A percentile compares a stretch with the other conserved stretches of the same genome.
phyloP scores from a whole-genome alignment of 2,329 filamentous ascomycete species.

The Talaromyces sp. region DNA sequence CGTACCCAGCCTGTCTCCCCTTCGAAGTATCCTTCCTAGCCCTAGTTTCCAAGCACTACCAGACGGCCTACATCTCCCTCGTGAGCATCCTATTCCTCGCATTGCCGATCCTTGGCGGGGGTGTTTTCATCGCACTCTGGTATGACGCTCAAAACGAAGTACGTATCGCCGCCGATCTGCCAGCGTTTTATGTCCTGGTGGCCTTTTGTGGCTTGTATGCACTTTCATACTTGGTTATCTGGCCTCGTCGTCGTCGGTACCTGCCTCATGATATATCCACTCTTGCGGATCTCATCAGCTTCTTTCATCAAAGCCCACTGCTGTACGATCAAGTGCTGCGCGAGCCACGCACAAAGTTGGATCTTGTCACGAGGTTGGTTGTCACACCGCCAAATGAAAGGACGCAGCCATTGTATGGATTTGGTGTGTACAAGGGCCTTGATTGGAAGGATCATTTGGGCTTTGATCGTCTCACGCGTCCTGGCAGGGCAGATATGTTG shows the following conservation, averaged over 20 bases:
- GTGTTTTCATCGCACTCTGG: conserved; percentile 59
- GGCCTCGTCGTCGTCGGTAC: conserved; percentile 57
- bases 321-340: conserved; percentile 68
- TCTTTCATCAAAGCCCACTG: conserved; percentile 67
- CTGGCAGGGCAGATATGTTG: conserved; percentile 40
- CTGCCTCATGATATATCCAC: conserved; percentile 69
- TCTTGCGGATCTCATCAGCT: conserved; percentile 71
- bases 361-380: conserved; percentile 65
- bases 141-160: conserved; percentile 44
- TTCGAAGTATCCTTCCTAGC: conserved; percentile 50
- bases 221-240: conserved; percentile 55
- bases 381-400: conserved; percentile 41
- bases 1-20: conserved; percentile 53
- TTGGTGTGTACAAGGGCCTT: conserved; percentile 53
- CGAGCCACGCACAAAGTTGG: conserved; percentile 59
- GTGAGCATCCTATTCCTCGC: conserved; percentile 49
- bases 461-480: conserved; percentile 51
- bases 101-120: conserved; percentile 56
- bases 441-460: conserved; percentile 58
- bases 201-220: conserved; percentile 66
- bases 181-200: conserved; percentile 68
- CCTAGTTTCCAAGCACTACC: conserved; percentile 51
- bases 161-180: conserved; percentile 65
- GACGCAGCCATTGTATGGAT: conserved; percentile 46
- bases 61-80: conserved; percentile 53